phyloP scores from a whole-genome alignment of 805 yeast species.

The Metschnikowia lachancei region DNA sequence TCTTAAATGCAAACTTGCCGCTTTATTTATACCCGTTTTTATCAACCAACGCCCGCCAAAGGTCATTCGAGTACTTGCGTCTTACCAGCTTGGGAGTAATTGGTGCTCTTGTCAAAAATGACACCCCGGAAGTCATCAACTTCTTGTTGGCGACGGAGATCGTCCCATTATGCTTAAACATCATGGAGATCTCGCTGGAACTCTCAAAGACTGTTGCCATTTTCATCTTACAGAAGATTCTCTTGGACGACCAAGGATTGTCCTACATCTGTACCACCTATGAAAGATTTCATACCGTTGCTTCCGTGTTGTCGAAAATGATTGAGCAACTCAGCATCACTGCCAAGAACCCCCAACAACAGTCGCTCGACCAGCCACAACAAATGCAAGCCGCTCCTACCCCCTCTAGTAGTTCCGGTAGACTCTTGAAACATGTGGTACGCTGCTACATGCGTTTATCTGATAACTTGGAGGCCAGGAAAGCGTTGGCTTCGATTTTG shows the following conservation, averaged over 20 bases:
- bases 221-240: slow-evolving; percentile 88
- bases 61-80: slow-evolving; percentile 91
- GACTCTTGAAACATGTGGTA: slow-evolving; percentile 88
- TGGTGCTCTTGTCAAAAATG: slow-evolving; percentile 95
- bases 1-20: slow-evolving; percentile 88
- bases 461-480: slow-evolving; percentile 87
- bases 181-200: slow-evolving; percentile 94
- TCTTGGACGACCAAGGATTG: slow-evolving; percentile 88
- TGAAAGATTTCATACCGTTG: slow-evolving; percentile 92
- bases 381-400: slow-evolving; percentile 1
- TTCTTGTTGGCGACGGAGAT: slow-evolving; percentile 93
- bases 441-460: slow-evolving; percentile 88
- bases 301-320: slow-evolving; percentile 82
- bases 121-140: slow-evolving; percentile 90
- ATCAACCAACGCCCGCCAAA: slow-evolving; percentile 84
- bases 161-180: slow-evolving; percentile 88
- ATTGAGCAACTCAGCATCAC: slow-evolving; percentile 65
- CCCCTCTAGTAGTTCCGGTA: slow-evolving; percentile 55
- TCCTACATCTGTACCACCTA: slow-evolving; percentile 91
- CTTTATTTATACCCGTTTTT: slow-evolving; percentile 89
- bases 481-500: slow-evolving; percentile 74
- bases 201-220: slow-evolving; percentile 94
- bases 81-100: slow-evolving; percentile 93
- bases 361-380: slow-evolving; percentile 1
- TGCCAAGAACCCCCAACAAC: slow-evolving; percentile 49